These are phyloP conservation scores for Fraxinus angustifolia DNA, from an alignment of 305 asterid species.

Conservation along the genomic window DNA sequence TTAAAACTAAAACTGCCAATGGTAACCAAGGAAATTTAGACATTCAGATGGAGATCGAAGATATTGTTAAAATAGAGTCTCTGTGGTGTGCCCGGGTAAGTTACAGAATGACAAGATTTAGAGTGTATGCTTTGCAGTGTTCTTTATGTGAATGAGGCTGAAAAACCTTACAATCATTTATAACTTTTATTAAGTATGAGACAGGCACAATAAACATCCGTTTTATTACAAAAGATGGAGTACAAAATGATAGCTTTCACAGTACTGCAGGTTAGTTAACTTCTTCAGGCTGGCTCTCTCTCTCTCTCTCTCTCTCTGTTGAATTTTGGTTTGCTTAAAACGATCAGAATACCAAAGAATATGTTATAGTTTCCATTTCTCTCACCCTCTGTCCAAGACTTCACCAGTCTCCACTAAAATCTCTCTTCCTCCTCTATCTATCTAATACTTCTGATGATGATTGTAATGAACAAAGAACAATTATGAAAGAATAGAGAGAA, in stretches of 20 bases:
- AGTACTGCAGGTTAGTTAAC: constrained; percentile 50
- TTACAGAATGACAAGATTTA: constrained; percentile 14
- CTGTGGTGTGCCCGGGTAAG: constrained; percentile 63
- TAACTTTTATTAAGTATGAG: constrained; percentile 39
- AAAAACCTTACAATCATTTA: constrained; percentile 20
- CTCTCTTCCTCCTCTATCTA: not conserved
- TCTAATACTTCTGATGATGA: too few relatives aligned
- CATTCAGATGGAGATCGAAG: constrained; percentile 58
- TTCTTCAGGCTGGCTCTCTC: not conserved
- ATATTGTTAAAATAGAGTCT: constrained; percentile 63
- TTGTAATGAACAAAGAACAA: too few relatives aligned
- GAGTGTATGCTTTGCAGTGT: constrained; percentile 12
- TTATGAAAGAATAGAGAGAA: too few relatives aligned
- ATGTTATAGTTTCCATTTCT: not conserved
- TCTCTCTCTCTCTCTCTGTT: not conserved
- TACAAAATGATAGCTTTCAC: constrained; percentile 25
- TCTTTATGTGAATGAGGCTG: constrained; percentile 14
- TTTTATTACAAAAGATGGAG: constrained; percentile 43
- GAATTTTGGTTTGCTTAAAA: not conserved
- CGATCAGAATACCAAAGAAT: not conserved
- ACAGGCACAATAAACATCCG: constrained; percentile 45
- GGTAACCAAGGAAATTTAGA: constrained; percentile 35
- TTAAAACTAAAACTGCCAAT: constrained; percentile 35
- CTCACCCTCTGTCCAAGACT: not conserved
- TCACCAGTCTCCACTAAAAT: not conserved